phyloP scores from a whole-genome alignment of 2,329 filamentous ascomycete genomes.

The Elsinoe perseae region DNA sequence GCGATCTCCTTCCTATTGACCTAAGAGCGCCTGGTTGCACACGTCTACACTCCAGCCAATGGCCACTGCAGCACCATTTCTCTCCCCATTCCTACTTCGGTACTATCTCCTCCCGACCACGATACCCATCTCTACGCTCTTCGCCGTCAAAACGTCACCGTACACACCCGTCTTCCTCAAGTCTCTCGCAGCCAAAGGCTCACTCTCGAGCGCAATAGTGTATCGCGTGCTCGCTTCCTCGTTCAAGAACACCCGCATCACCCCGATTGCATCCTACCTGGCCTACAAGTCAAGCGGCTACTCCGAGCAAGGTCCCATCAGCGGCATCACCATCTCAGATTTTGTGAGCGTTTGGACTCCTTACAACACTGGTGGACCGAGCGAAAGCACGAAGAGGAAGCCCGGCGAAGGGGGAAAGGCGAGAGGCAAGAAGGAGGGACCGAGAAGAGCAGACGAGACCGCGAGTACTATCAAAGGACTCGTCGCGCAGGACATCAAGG shows the following conservation, averaged over 20 bases:
- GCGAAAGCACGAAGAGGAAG: background rate
- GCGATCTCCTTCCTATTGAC: background rate
- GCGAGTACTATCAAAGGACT: background rate
- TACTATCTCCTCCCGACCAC: slow-evolving; percentile 1
- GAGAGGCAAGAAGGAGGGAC: background rate
- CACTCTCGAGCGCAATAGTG: background rate
- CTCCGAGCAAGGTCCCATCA: slow-evolving; percentile 17
- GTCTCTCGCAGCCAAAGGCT: slow-evolving; percentile 1
- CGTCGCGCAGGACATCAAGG: background rate
- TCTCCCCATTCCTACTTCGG: slow-evolving; percentile 5
- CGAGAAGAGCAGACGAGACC: background rate
- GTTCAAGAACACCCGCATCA: slow-evolving; percentile 19
- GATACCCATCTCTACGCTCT: background rate
- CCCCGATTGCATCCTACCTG: slow-evolving; percentile 19
- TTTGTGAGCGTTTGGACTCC: slow-evolving; percentile 20
- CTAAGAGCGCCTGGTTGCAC: background rate
- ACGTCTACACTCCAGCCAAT: background rate
- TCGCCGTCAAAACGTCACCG: background rate
- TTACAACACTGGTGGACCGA: slow-evolving; percentile 16
- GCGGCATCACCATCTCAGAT: slow-evolving; percentile 19
- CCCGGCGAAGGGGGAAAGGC: background rate
- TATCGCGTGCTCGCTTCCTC: slow-evolving; percentile 6
- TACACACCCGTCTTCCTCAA: slow-evolving; percentile 2
- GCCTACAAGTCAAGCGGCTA: slow-evolving; percentile 19
- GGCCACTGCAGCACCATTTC: slow-evolving; percentile 10